Evolutionary conservation across 2,329 filamentous ascomycete species (phyloP), one percentile per base, ranked within the genome.

Genomic region (Didymella pomorum): DNA sequence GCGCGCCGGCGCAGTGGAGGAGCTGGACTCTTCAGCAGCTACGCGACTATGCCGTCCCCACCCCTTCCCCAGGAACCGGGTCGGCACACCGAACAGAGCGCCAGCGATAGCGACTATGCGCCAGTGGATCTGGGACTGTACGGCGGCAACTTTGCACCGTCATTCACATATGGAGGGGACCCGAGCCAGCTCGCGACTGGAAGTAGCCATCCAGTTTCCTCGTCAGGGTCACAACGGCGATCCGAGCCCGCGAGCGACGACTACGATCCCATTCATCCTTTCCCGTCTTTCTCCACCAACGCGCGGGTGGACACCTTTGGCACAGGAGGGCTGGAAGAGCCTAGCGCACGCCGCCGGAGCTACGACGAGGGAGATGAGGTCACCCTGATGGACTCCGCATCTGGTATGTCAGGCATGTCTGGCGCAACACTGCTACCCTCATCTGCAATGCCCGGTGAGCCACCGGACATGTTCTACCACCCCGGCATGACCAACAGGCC

Each of bases 381-480:
- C 44, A 76, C 74, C 6, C 70, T 83, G 33, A 80, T 76, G 63
- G 79, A 82, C 45, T 65, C 56, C 39, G 64, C 67, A 39, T 69
- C 68, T 43, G 44, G 25, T 23, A 62, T 67, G 51, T 69, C 68
- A 33, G 44, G 21, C 26, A 62, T 67, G 51, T 69, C 68, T 14
- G 65, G 65, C n/a, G 72, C 72, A n/a, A 69, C 68, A 1, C 54
- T 70, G 18, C 58, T 58, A 49, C 63, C 64, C 18, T 67, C 72
- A 29, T 66, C 78, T 28, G 74, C 76, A 9, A 76, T 78, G 56
- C 69, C 71, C 28, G 75, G 74, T 31, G 92, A 93, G 55, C 91
- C 92, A 61, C 91, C 90, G 18, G 95, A 97, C 68, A 88, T 98
- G 72, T 97, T 97, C 74, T 99, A 96, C 75, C 93, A 98, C 70